Percentiles rank a stretch among this genome's conserved stretches.
Evolutionary conservation across 805 yeast species (phyloP).

Genomic region (Starmerella gropengiesseri): DNA sequence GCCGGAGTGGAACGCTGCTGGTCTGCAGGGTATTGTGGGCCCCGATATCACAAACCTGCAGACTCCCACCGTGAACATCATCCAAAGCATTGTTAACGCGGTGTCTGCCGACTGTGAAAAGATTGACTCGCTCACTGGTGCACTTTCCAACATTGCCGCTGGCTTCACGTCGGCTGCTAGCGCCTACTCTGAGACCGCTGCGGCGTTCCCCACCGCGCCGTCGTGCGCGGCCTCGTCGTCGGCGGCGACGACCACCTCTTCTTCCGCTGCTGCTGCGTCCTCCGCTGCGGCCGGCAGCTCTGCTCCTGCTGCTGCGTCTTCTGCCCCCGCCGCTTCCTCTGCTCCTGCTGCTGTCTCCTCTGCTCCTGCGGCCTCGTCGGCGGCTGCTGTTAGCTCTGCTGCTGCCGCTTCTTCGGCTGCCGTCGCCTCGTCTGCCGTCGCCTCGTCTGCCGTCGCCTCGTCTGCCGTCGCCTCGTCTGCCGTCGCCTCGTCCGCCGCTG

Average conservation of each 20-base stretch:
- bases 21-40: slow-evolving; percentile 20
- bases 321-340: neutral
- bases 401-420: slow-evolving; percentile 2
- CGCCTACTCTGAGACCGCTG: slow-evolving; percentile 9
- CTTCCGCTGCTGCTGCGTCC: neutral
- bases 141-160: slow-evolving; percentile 1
- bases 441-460: slow-evolving; percentile 11
- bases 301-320: neutral
- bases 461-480: slow-evolving; percentile 25
- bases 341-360: slow-evolving; percentile 4
- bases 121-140: slow-evolving; percentile 2
- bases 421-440: slow-evolving; percentile 14
- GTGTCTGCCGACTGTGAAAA: slow-evolving; percentile 6
- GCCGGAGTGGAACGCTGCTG: slow-evolving; percentile 21
- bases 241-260: no score
- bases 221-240: slow-evolving; percentile 4
- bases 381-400: slow-evolving; percentile 7
- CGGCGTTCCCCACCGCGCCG: slow-evolving; percentile 11
- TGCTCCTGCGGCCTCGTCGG: slow-evolving; percentile 1
- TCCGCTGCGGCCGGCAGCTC: neutral
- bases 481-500: slow-evolving; percentile 16
- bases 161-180: slow-evolving; percentile 4
- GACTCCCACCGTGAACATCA: slow-evolving; percentile 20
- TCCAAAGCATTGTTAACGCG: slow-evolving; percentile 15
- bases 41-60: slow-evolving; percentile 16